These are phyloP conservation scores for Globisporangium paddicum DNA, from an alignment of 352 stramenopile species.

Conservation along the genomic window DNA sequence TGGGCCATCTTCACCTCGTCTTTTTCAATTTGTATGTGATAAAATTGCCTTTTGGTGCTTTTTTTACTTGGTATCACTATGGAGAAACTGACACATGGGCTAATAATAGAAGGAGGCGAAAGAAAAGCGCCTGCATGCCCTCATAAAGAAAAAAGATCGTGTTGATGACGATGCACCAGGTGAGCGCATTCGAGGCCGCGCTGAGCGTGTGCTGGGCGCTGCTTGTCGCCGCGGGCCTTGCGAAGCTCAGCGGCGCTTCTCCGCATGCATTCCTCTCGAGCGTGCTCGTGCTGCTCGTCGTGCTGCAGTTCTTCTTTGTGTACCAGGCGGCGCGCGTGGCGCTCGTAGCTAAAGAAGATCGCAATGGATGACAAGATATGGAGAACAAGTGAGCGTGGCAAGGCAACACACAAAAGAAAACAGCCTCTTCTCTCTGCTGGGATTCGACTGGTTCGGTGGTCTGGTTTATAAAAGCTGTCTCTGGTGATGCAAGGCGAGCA, in stretches of 20 bases:
- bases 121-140: not conserved
- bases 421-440: not conserved
- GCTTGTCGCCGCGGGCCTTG: slow-evolving; percentile 20
- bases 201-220: slow-evolving; percentile 30
- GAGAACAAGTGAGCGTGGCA: not conserved
- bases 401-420: not conserved
- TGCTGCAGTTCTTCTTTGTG: slow-evolving; percentile 50
- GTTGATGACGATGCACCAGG: not conserved
- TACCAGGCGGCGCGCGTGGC: slow-evolving; percentile 46
- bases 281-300: slow-evolving; percentile 29
- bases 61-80: slow-evolving; percentile 11
- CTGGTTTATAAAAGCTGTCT: not conserved
- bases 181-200: slow-evolving; percentile 37
- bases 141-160: slow-evolving; percentile 7
- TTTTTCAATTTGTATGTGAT: too few species aligned
- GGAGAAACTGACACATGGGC: not conserved
- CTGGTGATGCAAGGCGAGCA: not conserved
- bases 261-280: slow-evolving; percentile 21
- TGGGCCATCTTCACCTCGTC: slow-evolving; percentile 37
- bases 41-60: not conserved
- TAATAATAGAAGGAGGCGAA: not conserved
- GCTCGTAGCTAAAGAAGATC: slow-evolving; percentile 14
- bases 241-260: slow-evolving; percentile 11
- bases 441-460: not conserved
- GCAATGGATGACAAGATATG: slow-evolving; percentile 2